phyloP scores from a whole-genome alignment of 2,329 filamentous ascomycete species.

The Periconia digitata region DNA sequence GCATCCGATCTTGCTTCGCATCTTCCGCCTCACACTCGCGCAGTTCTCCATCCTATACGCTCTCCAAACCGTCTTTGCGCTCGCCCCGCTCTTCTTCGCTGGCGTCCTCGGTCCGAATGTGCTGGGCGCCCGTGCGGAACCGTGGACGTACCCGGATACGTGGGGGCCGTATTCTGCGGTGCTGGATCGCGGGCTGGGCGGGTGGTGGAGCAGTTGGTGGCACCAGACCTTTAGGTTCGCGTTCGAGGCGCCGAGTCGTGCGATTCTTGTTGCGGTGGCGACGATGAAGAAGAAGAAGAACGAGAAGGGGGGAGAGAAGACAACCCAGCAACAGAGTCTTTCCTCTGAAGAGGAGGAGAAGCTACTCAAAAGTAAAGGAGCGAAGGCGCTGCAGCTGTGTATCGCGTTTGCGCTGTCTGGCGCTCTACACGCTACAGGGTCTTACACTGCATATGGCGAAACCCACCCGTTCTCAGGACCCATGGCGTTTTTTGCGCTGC shows the following conservation, averaged over 20 bases:
- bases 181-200: slow-evolving; percentile 70
- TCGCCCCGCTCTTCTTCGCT: slow-evolving; percentile 63
- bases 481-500: not conserved
- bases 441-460: slow-evolving; percentile 69
- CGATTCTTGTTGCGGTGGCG: slow-evolving; percentile 41
- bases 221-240: slow-evolving; percentile 83
- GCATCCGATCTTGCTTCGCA: slow-evolving; percentile 47
- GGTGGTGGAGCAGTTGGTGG: slow-evolving; percentile 87
- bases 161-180: slow-evolving; percentile 59
- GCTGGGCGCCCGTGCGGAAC: slow-evolving; percentile 61
- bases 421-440: slow-evolving; percentile 70
- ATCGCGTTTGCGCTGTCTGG: slow-evolving; percentile 68
- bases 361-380: slow-evolving; percentile 73
- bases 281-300: slow-evolving; percentile 18
- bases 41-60: slow-evolving; percentile 61
- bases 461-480: slow-evolving; percentile 60
- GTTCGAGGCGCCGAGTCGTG: slow-evolving; percentile 63
- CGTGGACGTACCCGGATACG: slow-evolving; percentile 63
- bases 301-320: slow-evolving; percentile 38
- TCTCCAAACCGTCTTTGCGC: slow-evolving; percentile 62
- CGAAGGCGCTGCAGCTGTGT: slow-evolving; percentile 53
- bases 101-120: slow-evolving; percentile 60
- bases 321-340: slow-evolving; percentile 46
- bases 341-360: slow-evolving; percentile 69
- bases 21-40: slow-evolving; percentile 60